Evolutionary conservation across 192 early-diverging fungal species (phyloP).

Genomic region (Globomyces pollinis-pini): DNA sequence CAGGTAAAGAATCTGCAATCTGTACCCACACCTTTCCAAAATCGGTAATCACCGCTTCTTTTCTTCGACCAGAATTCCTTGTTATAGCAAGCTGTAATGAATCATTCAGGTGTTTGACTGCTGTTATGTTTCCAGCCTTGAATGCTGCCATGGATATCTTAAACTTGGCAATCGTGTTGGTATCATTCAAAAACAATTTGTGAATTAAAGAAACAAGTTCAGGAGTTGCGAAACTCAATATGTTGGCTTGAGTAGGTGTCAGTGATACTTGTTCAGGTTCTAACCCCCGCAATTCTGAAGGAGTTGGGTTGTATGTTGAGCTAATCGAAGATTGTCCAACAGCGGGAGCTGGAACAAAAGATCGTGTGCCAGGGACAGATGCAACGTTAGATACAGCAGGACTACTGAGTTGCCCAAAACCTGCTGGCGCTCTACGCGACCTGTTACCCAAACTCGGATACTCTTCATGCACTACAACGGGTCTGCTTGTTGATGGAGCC

Average conservation of each 20-base stretch:
- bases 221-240: not conserved
- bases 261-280: slow-evolving; percentile 3
- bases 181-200: slow-evolving; percentile 29
- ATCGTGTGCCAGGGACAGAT: not conserved
- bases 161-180: slow-evolving; percentile 28
- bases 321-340: too few species aligned
- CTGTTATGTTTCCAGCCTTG: slow-evolving; percentile 13
- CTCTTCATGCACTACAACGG: too few species aligned
- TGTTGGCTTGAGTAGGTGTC: not conserved
- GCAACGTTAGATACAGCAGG: too few species aligned
- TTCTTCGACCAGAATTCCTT: slow-evolving; percentile 11
- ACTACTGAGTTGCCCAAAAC: slow-evolving; percentile 30
- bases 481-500: not conserved
- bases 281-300: slow-evolving; percentile 1
- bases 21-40: slow-evolving; percentile 33
- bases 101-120: slow-evolving; percentile 25
- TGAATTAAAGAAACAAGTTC: slow-evolving; percentile 14
- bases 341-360: not conserved
- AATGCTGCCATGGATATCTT: slow-evolving; percentile 30
- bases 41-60: slow-evolving; percentile 23
- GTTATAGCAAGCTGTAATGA: slow-evolving; percentile 23
- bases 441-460: not conserved
- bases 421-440: slow-evolving; percentile 30
- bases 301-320: not conserved
- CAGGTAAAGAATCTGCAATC: slow-evolving; percentile 37